A percentile compares a stretch with the other conserved stretches of the same genome.
Conservation (phyloP, 345 rosid genomes). For the Lepidium sativum region DNA sequence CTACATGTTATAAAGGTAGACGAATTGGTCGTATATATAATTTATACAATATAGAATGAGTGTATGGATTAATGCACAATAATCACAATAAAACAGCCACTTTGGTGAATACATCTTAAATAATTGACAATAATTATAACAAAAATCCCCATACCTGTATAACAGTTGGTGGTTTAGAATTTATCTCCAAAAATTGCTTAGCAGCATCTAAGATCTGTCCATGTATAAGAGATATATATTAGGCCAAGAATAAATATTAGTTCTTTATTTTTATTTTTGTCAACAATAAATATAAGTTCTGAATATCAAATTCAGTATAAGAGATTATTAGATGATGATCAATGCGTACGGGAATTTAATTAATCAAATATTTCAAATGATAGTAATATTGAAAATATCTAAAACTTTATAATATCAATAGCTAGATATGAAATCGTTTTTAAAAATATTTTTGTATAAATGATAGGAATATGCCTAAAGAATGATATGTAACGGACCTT, state of each 20-base stretch:
- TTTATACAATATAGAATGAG: too few relatives aligned
- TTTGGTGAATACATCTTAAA: too few relatives aligned
- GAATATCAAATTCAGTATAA: too few relatives aligned
- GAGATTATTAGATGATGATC: too few relatives aligned
- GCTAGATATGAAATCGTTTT: too few relatives aligned
- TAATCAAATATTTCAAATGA: neutral
- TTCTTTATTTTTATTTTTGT: too few relatives aligned
- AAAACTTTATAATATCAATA: too few relatives aligned
- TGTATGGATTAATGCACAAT: neutral
- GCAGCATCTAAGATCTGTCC: slow-evolving; percentile 38
- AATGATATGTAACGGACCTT: slow-evolving; percentile 25
- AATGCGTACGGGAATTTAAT: too few relatives aligned
- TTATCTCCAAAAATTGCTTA: slow-evolving; percentile 21
- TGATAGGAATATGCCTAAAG: neutral
- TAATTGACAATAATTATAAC: too few relatives aligned
- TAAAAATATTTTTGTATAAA: neutral
- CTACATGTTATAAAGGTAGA: slow-evolving; percentile 23
- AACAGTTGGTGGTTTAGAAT: slow-evolving; percentile 38
- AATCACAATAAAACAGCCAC: too few relatives aligned
- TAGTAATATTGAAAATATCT: neutral
- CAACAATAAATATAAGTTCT: too few relatives aligned
- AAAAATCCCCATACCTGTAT: slow-evolving; percentile 15
- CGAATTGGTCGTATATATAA: neutral
- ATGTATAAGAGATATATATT: neutral
- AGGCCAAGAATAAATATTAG: neutral